Percentiles rank a stretch among this genome's conserved stretches.
phyloP scores from a whole-genome alignment of 805 yeast species.

The Metschnikowia continentalis region DNA sequence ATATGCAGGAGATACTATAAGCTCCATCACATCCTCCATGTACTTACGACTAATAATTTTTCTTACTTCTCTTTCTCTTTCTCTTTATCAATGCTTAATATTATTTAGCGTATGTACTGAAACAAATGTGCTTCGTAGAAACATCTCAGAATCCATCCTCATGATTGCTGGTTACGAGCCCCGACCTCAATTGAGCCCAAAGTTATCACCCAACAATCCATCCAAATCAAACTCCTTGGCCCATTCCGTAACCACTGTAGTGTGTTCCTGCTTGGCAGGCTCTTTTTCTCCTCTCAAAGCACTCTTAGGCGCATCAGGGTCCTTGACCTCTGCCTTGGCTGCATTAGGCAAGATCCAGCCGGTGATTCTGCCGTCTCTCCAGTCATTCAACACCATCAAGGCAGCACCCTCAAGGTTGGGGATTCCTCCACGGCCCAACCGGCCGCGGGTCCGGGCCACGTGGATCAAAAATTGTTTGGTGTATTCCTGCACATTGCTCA shows the following conservation, averaged over 20 bases:
- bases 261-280: constrained; percentile 54
- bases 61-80: not conserved
- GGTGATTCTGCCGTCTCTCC: constrained; percentile 93
- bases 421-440: constrained; percentile 88
- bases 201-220: constrained; percentile 57
- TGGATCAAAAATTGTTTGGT: constrained; percentile 85
- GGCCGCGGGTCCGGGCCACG: constrained; percentile 87
- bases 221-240: constrained; percentile 92
- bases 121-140: too few relatives aligned
- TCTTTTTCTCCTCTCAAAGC: constrained; percentile 40
- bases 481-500: constrained; percentile 66
- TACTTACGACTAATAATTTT: too few relatives aligned
- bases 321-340: constrained; percentile 13
- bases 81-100: not conserved
- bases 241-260: constrained; percentile 85
- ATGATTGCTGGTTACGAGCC: too few relatives aligned
- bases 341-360: constrained; percentile 82
- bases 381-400: constrained; percentile 75
- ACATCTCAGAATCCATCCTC: too few relatives aligned
- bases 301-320: constrained; percentile 34
- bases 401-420: constrained; percentile 90
- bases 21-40: too few relatives aligned
- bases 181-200: constrained; percentile 23
- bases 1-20: not conserved
- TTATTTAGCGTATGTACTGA: too few relatives aligned